Base-by-base conservation (phyloP, 164 flowering plant species). In the Akebia trifoliata region DNA sequence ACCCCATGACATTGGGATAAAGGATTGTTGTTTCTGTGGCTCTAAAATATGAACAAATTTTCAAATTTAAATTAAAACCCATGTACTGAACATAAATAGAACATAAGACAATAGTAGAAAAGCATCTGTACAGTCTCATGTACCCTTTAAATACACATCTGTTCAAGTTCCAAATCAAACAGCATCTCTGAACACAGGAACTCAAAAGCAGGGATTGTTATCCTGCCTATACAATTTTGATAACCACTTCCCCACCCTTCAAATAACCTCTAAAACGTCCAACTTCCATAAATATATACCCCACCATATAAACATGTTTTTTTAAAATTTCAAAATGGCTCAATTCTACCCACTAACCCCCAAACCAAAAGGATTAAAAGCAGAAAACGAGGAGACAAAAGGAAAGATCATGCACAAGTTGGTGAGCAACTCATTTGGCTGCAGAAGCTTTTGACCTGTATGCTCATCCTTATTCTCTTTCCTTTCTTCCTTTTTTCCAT, bases 381-480 rank as follows among this genome's bases (percentile, higher is more conserved):
- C 24, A 11, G n/a, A 18, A 17, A 37, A 36, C 48, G 29, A 55
- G 28, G 25, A 43, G 28, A 38, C 28, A 35, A 40, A 32, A 50
- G 40, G 32, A 25, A 15, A 60, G 50, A 54, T 24, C 55, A 59
- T 57, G 53, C 50, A 65, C 67, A 68, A 56, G 34, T 46, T 49
- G 64, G 50, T n/a, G 60, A 57, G 39, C 48, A 54, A 45, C 40
- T 60, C 57, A 59, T 52, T 36, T 43, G 43, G 52, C 66, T 31
- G 66, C 66, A 50, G 17, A 48, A 32, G 50, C 32, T 18, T 51
- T 62, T 34, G 56, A 56, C 54, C 72, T 29, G 62, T 50, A 43
- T 63, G 66, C 62, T 51, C 36, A 50, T 54, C 67, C 64, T 50
- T 60, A 72, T 71, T 69, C 64, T 45, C 34, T 38, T 39, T 30